A percentile compares a stretch with the other conserved stretches of the same genome.
These are phyloP conservation scores for Isochrysis galbana DNA, from an alignment of 78 protist genomes.

Conservation along the genomic window DNA sequence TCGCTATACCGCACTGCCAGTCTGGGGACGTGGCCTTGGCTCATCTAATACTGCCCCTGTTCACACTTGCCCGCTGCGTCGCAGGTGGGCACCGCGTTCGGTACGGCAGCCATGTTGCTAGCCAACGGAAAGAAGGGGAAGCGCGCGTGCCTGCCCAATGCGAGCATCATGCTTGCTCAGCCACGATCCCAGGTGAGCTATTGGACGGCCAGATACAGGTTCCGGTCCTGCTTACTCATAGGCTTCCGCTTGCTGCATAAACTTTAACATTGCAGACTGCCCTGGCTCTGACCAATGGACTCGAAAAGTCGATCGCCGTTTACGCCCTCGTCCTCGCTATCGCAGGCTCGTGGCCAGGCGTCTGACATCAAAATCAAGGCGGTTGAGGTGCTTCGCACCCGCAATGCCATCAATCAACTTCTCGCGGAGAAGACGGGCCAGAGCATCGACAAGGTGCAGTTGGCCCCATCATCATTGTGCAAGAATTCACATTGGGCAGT, in stretches of 20 bases:
- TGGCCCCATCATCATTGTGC: too few species aligned
- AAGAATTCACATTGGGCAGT: too few species aligned
- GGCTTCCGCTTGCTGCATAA: not conserved
- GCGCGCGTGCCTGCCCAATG: not conserved
- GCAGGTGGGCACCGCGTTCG: conserved; percentile 30
- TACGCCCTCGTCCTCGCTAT: too few species aligned
- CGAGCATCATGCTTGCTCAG: not conserved
- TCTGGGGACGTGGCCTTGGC: too few species aligned
- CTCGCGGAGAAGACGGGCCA: not conserved
- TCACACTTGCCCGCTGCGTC: too few species aligned
- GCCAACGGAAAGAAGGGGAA: conserved; percentile 18
- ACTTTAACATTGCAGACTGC: too few species aligned
- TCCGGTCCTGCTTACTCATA: not conserved
- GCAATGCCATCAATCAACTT: not conserved
- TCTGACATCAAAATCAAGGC: not conserved
- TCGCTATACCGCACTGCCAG: too few species aligned
- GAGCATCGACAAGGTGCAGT: not conserved
- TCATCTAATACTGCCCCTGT: too few species aligned
- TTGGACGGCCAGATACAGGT: not conserved
- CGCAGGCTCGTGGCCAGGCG: not conserved
- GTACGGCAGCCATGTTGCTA: conserved; percentile 13
- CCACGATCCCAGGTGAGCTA: not conserved
- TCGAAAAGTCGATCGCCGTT: not conserved
- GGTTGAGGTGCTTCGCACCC: not conserved
- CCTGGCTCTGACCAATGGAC: too few species aligned